Evolutionary conservation across 2,329 filamentous ascomycete genomes (phyloP).

Genomic region (Escovopsis weberi): DNA sequence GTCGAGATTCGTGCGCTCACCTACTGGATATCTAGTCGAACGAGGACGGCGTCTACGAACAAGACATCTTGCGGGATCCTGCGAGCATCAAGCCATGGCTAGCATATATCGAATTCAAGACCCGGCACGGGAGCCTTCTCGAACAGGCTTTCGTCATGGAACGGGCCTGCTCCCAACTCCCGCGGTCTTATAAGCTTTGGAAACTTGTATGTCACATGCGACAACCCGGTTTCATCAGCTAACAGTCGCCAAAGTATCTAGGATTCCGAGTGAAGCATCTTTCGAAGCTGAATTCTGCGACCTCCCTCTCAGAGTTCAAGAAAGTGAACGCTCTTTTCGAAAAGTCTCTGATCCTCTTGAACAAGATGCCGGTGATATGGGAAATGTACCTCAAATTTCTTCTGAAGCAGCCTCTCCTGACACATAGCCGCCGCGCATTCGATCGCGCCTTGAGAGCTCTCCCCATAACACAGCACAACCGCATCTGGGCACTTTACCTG

Average conservation of each 20-base stretch:
- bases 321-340: conserved; percentile 96
- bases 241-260: conserved; percentile 48
- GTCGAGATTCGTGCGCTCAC: conserved; percentile 11
- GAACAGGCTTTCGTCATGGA: conserved; percentile 85
- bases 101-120: conserved; percentile 82
- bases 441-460: conserved; percentile 83
- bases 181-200: conserved; percentile 96
- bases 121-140: conserved; percentile 66
- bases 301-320: conserved; percentile 64
- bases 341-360: conserved; percentile 77
- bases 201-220: conserved; percentile 52
- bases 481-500: conserved; percentile 86
- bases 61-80: conserved; percentile 77
- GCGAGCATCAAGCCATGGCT: conserved; percentile 89
- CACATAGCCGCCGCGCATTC: conserved; percentile 72
- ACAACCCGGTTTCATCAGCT: conserved; percentile 2
- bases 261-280: conserved; percentile 72
- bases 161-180: conserved; percentile 76
- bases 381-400: conserved; percentile 92
- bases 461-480: conserved; percentile 86
- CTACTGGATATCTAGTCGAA: conserved; percentile 40
- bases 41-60: conserved; percentile 91
- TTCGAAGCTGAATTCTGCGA: conserved; percentile 65
- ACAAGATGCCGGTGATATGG: conserved; percentile 99
- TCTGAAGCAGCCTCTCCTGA: conserved; percentile 81